These are phyloP conservation scores for Cydonia oblonga DNA, from an alignment of 331 rosid species.

Conservation along the genomic window DNA sequence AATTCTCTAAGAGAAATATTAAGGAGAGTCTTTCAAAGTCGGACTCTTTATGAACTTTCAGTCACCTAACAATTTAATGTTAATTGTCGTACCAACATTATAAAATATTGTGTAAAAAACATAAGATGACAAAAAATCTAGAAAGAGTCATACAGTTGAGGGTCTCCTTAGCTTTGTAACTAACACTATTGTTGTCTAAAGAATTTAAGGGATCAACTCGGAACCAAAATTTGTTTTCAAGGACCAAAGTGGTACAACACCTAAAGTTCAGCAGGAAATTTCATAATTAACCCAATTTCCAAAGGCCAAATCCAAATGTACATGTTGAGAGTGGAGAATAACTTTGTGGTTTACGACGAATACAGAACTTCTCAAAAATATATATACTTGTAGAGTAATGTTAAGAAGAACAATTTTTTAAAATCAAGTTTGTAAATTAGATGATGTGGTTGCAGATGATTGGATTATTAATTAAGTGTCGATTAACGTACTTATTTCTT, in stretches of 20 bases:
- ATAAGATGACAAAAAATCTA: too few species aligned
- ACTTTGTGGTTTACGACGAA: background rate
- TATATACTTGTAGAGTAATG: background rate
- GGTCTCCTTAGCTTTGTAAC: background rate
- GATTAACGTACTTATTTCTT: too few species aligned
- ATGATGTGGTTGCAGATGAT: too few species aligned
- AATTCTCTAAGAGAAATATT: background rate
- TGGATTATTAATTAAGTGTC: too few species aligned
- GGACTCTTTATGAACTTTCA: rapidly evolving
- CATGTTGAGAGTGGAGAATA: background rate
- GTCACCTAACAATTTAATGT: too few species aligned
- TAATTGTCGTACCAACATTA: too few species aligned
- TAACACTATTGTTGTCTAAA: background rate
- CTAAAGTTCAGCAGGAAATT: background rate
- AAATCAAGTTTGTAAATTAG: too few species aligned
- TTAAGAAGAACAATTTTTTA: too few species aligned
- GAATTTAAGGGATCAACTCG: background rate
- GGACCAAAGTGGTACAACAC: background rate
- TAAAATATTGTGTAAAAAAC: too few species aligned
- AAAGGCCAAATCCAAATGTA: background rate
- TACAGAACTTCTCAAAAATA: background rate
- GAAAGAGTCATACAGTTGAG: too few species aligned
- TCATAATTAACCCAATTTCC: background rate
- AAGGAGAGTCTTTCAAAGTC: too few species aligned
- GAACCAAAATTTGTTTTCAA: background rate